A percentile compares a stretch with the other conserved stretches of the same genome.
Evolutionary conservation across 768 basidiomycete species (phyloP).

Genomic region (Tylopilus balloui): DNA sequence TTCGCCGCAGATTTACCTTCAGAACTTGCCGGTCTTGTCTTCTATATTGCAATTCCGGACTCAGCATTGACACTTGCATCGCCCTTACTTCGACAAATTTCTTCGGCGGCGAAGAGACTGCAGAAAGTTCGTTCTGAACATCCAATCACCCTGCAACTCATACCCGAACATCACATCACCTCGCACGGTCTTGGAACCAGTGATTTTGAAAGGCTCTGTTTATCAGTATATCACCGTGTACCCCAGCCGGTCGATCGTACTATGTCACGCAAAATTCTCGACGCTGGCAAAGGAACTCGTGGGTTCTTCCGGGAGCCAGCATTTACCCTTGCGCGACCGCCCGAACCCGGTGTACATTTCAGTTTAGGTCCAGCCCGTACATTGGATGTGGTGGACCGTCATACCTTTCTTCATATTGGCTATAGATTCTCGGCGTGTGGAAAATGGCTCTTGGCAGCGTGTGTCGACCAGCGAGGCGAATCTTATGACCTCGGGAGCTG

Average conservation of each 20-base stretch:
- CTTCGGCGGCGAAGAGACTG: conserved; percentile 58
- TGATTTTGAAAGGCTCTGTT: conserved; percentile 48
- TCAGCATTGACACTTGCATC: conserved; percentile 60
- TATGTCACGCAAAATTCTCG: conserved; percentile 50
- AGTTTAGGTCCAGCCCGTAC: conserved; percentile 37
- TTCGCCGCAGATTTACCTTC: conserved; percentile 44
- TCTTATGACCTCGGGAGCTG: conserved; percentile 65
- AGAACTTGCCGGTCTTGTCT: conserved; percentile 43
- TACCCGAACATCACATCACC: conserved; percentile 61
- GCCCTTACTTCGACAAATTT: conserved; percentile 61
- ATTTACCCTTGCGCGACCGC: conserved; percentile 54
- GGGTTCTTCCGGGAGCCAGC: conserved; percentile 61
- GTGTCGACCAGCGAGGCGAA: conserved; percentile 77
- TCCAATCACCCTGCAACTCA: conserved; percentile 64
- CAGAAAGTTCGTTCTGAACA: conserved; percentile 42
- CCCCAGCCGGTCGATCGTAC: conserved; percentile 54
- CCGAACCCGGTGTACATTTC: conserved; percentile 34
- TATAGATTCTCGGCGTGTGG: conserved; percentile 63
- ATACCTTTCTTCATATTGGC: conserved; percentile 71
- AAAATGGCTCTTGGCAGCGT: conserved; percentile 74
- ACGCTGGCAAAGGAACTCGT: conserved; percentile 37
- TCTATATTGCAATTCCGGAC: conserved; percentile 67
- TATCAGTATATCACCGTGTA: conserved; percentile 70
- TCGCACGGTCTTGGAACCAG: conserved; percentile 23
- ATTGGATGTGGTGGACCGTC: conserved; percentile 50